Conservation (phyloP, 345 rosid genomes). For the Citropsis articulata region DNA sequence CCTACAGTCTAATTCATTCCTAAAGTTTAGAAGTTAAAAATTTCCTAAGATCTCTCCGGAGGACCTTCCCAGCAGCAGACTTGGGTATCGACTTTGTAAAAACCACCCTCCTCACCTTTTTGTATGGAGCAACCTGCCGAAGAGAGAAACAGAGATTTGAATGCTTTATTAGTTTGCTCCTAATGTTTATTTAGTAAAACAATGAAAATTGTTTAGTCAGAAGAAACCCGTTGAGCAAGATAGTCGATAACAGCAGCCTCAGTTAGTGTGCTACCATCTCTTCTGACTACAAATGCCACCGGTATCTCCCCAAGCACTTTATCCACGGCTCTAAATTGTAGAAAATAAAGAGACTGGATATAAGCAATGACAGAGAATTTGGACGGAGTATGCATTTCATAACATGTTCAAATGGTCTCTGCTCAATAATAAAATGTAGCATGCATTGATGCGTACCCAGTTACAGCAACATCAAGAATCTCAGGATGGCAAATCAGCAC, state of each 20-base stretch:
- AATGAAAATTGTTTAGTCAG: background rate
- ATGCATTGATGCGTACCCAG: slow-evolving; percentile 41
- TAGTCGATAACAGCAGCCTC: slow-evolving; percentile 48
- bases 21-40: slow-evolving; percentile 44
- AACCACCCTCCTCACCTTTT: slow-evolving; percentile 76
- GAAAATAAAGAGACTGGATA: background rate
- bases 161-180: no score
- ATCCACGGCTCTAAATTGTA: slow-evolving; percentile 36
- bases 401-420: slow-evolving; percentile 1
- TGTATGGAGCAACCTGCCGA: slow-evolving; percentile 75
- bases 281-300: slow-evolving; percentile 72
- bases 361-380: no score
- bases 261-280: slow-evolving; percentile 41
- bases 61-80: slow-evolving; percentile 81
- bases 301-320: slow-evolving; percentile 79
- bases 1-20: background rate
- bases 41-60: slow-evolving; percentile 60
- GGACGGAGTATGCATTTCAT: background rate
- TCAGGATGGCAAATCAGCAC: slow-evolving; percentile 65
- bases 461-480: slow-evolving; percentile 72
- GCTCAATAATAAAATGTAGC: background rate
- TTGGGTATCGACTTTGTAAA: slow-evolving; percentile 61
- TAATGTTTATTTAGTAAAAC: background rate
- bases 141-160: background rate
- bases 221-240: slow-evolving; percentile 56